Conservation (phyloP, 2,329 filamentous ascomycete genomes). For the Aspergillus viridinutans region DNA sequence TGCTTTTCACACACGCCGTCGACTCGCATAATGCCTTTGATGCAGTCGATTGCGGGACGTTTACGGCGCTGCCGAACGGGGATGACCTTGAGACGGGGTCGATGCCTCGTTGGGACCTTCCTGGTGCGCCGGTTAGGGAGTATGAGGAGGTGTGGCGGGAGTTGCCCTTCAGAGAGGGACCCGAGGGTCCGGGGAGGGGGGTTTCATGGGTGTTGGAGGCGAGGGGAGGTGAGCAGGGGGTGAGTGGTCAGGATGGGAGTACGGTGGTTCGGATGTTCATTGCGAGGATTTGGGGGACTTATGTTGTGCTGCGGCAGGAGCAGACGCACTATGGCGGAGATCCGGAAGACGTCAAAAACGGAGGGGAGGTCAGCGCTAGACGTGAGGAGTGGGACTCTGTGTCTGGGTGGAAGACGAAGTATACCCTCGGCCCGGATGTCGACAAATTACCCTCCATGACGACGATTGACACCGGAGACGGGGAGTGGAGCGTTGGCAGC, state of each 20-base stretch:
- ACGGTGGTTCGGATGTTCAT: slow-evolving; percentile 26
- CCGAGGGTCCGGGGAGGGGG: slow-evolving; percentile 18
- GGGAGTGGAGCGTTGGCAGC: slow-evolving; percentile 18
- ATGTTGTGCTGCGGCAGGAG: slow-evolving; percentile 25
- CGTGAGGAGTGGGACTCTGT: slow-evolving; percentile 23
- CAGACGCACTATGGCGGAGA: slow-evolving; percentile 15
- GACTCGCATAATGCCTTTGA: slow-evolving; percentile 36
- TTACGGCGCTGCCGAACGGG: slow-evolving; percentile 36
- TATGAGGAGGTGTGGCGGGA: slow-evolving; percentile 69
- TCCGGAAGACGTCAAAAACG: slow-evolving; percentile 16
- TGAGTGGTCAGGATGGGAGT: slow-evolving; percentile 6
- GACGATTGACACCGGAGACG: slow-evolving; percentile 10
- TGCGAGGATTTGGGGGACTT: slow-evolving; percentile 28
- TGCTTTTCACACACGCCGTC: slow-evolving; percentile 37
- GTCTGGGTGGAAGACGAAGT: slow-evolving; percentile 4
- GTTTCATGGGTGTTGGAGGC: slow-evolving; percentile 31
- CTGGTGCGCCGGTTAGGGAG: slow-evolving; percentile 26
- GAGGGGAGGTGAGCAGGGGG: slow-evolving; percentile 9
- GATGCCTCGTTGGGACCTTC: slow-evolving; percentile 36
- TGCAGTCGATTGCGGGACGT: slow-evolving; percentile 33
- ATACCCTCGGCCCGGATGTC: slow-evolving; percentile 1
- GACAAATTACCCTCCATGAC: slow-evolving; percentile 19
- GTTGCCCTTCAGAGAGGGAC: slow-evolving; percentile 29
- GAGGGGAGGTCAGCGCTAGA: slow-evolving; percentile 24
- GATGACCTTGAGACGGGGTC: slow-evolving; percentile 38